A percentile compares a stretch with the other conserved stretches of the same genome.
Conservation (phyloP, 805 yeast species). For the Metschnikowia vanudenii region DNA sequence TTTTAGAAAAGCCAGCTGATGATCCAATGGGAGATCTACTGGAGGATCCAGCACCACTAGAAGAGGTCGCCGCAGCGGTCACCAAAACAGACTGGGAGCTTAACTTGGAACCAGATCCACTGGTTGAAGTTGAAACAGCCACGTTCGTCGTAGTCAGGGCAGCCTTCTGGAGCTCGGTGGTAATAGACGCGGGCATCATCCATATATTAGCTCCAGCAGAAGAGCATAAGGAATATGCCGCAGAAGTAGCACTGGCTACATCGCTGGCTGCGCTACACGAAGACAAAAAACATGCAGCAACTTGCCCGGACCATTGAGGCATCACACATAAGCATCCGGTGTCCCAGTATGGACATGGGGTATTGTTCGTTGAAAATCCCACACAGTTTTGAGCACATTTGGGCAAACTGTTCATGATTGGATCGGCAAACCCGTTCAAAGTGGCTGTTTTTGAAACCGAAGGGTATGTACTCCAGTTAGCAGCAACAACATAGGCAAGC, state of each 20-base stretch:
- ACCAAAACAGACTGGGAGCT: constrained; percentile 11
- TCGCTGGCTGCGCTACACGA: constrained; percentile 35
- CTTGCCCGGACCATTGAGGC: constrained; percentile 46
- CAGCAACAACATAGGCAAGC: constrained; percentile 23
- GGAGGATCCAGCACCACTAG: constrained; percentile 1
- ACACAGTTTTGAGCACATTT: constrained; percentile 45
- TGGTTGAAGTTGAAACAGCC: constrained; percentile 6
- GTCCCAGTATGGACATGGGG: constrained; percentile 55
- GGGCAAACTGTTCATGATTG: constrained; percentile 38
- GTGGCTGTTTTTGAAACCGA: constrained; percentile 46
- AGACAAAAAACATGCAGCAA: constrained; percentile 42
- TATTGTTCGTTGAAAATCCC: constrained; percentile 33
- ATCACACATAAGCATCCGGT: constrained; percentile 51
- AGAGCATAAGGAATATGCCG: constrained; percentile 43
- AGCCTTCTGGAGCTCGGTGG: constrained; percentile 29
- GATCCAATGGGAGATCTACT: no score
- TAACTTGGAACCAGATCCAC: constrained; percentile 8
- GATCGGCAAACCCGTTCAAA: constrained; percentile 50
- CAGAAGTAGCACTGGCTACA: constrained; percentile 37
- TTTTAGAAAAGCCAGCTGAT: no score
- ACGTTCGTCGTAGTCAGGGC: constrained; percentile 16
- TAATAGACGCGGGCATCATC: constrained; percentile 45
- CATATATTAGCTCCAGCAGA: constrained; percentile 43
- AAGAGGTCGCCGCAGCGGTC: constrained; percentile 5
- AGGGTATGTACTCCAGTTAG: constrained; percentile 45